phyloP scores from a whole-genome alignment of 352 stramenopile genomes.

The Globisporangium cystogenes region DNA sequence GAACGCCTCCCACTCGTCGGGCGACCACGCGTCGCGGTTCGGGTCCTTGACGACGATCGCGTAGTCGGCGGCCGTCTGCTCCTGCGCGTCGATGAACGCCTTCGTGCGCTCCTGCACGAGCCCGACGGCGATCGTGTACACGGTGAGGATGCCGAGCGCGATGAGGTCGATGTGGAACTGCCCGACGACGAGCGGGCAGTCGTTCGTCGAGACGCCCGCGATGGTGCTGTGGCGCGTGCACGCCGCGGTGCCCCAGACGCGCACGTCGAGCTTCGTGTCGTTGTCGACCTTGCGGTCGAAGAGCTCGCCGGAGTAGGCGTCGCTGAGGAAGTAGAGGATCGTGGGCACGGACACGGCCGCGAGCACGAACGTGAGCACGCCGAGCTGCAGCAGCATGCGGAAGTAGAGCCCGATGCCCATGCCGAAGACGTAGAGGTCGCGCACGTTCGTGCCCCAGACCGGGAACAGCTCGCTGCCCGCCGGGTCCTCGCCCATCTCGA shows the following conservation, averaged over 20 bases:
- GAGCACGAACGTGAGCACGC: constrained; percentile 45
- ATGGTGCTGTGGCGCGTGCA: constrained; percentile 35
- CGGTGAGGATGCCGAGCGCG: constrained; percentile 34
- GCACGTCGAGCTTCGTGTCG: constrained; percentile 32
- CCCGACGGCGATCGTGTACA: constrained; percentile 39
- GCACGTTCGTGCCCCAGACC: constrained; percentile 50
- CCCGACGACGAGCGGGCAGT: constrained; percentile 43
- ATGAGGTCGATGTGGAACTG: constrained; percentile 59
- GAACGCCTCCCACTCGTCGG: constrained; percentile 65
- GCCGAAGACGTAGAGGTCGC: constrained; percentile 61
- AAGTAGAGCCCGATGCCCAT: constrained; percentile 80
- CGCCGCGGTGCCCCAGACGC: constrained; percentile 49
- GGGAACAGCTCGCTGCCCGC: constrained; percentile 50
- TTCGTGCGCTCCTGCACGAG: constrained; percentile 39
- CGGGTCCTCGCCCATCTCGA: constrained; percentile 65
- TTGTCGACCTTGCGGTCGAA: constrained; percentile 18
- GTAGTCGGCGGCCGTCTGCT: constrained; percentile 74
- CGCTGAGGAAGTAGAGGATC: constrained; percentile 61
- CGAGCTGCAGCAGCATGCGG: constrained; percentile 58
- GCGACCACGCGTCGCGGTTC: constrained; percentile 50
- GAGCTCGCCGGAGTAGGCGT: constrained; percentile 49
- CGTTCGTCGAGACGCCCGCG: constrained; percentile 18
- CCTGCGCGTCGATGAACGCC: constrained; percentile 39
- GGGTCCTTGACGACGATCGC: constrained; percentile 68
- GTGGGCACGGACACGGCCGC: constrained; percentile 50